Base-by-base conservation (phyloP, 129 eudicot genomes). In the Calendula officinalis region DNA sequence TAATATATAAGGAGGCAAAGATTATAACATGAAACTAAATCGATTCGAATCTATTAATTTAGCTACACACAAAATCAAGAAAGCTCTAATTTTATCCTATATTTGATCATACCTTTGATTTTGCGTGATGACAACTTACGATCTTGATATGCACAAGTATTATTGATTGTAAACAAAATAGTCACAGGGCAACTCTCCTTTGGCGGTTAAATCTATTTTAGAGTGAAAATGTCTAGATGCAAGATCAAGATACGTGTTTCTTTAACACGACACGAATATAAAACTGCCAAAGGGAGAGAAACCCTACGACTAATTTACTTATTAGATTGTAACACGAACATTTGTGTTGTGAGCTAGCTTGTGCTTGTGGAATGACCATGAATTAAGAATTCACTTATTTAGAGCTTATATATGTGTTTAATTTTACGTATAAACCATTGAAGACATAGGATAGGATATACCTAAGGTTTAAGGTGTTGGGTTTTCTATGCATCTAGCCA, bases 121-220 rank as follows among this genome's bases (percentile, higher is more conserved):
- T 33, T 10, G 51, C 2, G 8, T 10, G 53, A 55, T 36, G 44
- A 47, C 14, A 27, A n/a, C 45, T 65, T 39, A 50, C 27, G 56
- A 8, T 43, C 67, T 38, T 47, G 44, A 38, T 11, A 32, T 1
- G 16, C 65, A 44, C 37, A 6, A 56, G 22, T 42, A 36, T 51
- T 10, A 38, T 56, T 56, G 67, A 38, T 47, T 7, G 78, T 73
- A 73, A 73, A 57, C 72, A 70, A 67, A 77, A 62, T 47, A 77
- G 84, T 81, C 68, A 53, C 49, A 80, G 86, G 90, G 81, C 90
- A 84, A 84, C 90, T 84, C 90, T 84, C 90, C 90, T 84, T 81
- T 84, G 90, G 86, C 90, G 52, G 81, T 43, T 63, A 48, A 41
- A 44, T 38, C 9, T 17, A 2, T 47, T 16, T 7, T 0, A 10